Percentiles rank a stretch among this genome's conserved stretches.
These are phyloP conservation scores for Clonostachys byssicola DNA, from an alignment of 2,329 filamentous ascomycete species.

Conservation along the genomic window DNA sequence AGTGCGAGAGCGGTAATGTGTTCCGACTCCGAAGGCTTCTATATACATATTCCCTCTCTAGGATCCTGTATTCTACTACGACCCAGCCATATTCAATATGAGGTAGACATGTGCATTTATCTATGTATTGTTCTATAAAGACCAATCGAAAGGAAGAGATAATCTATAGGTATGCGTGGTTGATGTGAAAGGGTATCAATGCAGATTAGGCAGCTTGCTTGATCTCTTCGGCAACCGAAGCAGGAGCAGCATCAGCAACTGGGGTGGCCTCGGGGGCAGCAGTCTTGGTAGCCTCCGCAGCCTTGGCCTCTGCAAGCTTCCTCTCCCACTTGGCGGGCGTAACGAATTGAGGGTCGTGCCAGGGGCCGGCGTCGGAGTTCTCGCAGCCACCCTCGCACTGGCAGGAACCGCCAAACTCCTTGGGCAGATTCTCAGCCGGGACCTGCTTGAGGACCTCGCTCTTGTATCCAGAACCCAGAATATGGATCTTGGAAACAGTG, in stretches of 20 bases:
- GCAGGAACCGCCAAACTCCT: constrained; percentile 79
- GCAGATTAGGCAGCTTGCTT: no score
- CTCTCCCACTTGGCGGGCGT: constrained; percentile 62
- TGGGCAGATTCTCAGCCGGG: constrained; percentile 84
- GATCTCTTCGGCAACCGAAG: neutral
- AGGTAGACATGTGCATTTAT: no score
- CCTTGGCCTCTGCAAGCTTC: constrained; percentile 27
- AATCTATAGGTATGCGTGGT: no score
- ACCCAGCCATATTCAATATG: no score
- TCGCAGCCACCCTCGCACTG: constrained; percentile 78
- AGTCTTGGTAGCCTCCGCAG: constrained; percentile 18
- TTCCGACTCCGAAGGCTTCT: no score
- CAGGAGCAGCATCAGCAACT: constrained; percentile 17
- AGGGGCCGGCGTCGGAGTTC: constrained; percentile 86
- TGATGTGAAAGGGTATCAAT: no score
- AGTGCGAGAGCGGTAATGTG: no score
- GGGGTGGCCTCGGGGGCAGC: constrained; percentile 23
- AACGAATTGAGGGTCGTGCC: constrained; percentile 69
- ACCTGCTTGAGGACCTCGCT: constrained; percentile 81
- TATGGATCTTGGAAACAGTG: constrained; percentile 92
- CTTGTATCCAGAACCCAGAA: constrained; percentile 79
- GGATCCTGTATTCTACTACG: no score
- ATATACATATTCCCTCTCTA: no score
- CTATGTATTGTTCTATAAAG: no score
- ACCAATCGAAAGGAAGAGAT: no score